A percentile compares a stretch with the other conserved stretches of the same genome.
Evolutionary conservation across 441 rosid species (phyloP).

Genomic region (Adansonia gregorii): DNA sequence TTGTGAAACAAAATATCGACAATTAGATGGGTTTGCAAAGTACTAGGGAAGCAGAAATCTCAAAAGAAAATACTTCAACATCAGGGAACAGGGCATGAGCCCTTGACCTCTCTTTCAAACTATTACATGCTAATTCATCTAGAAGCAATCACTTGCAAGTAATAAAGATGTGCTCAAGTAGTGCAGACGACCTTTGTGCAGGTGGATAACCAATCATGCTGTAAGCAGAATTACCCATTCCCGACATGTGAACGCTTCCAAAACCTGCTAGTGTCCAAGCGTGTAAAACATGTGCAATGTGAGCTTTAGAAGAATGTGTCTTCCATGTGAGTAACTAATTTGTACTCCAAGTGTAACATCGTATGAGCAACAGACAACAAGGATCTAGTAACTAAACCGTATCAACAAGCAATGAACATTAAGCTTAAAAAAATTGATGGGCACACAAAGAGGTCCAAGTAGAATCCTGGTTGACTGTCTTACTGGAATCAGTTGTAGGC

Average conservation of each 20-base stretch:
- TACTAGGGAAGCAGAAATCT: constrained; percentile 20
- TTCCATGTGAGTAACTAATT: constrained; percentile 52
- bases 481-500: constrained; percentile 57
- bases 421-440: constrained; percentile 17
- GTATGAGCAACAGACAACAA: constrained; percentile 32
- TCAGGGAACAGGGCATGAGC: constrained; percentile 39
- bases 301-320: constrained; percentile 69
- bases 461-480: constrained; percentile 33
- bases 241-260: constrained; percentile 90
- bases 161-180: constrained; percentile 65
- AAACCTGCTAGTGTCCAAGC: constrained; percentile 94
- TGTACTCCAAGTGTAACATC: constrained; percentile 39
- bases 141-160: constrained; percentile 38
- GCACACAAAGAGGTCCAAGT: constrained; percentile 19
- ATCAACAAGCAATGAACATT: neutral
- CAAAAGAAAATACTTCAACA: constrained; percentile 33
- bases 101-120: constrained; percentile 42
- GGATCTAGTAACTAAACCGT: constrained; percentile 25
- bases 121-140: constrained; percentile 35
- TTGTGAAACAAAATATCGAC: constrained; percentile 30
- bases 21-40: constrained; percentile 23
- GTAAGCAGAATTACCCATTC: constrained; percentile 83
- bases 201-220: constrained; percentile 86
- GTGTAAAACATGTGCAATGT: constrained; percentile 92
- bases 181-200: constrained; percentile 96